phyloP scores from a whole-genome alignment of 306 rosid genomes.

The Cucurbita argyrosperma region DNA sequence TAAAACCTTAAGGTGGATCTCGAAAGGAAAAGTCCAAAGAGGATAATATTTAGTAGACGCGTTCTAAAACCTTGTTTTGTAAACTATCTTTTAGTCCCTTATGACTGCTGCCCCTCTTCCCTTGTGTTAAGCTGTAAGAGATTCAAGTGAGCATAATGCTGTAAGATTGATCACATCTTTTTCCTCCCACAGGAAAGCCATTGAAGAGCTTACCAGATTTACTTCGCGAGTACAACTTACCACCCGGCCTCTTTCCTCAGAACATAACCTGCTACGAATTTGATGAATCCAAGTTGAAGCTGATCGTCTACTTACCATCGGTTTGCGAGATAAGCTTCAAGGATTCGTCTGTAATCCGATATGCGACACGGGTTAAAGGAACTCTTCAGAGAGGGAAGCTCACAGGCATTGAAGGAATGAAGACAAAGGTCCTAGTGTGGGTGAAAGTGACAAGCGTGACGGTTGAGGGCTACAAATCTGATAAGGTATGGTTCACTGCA shows the following conservation, averaged over 20 bases:
- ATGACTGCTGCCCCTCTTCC: background rate
- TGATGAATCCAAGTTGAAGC: conserved; percentile 57
- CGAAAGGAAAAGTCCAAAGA: no score
- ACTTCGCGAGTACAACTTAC: conserved; percentile 80
- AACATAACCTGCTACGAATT: conserved; percentile 72
- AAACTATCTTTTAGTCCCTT: no score
- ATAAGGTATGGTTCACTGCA: conserved; percentile 77
- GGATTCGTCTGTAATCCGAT: conserved; percentile 68
- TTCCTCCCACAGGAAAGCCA: conserved; percentile 47
- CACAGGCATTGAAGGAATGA: conserved; percentile 77
- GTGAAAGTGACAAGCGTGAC: conserved; percentile 71
- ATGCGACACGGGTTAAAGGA: conserved; percentile 62
- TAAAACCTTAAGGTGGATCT: no score
- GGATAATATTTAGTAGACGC: no score
- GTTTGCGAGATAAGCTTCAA: conserved; percentile 73
- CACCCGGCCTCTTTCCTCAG: conserved; percentile 75
- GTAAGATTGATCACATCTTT: background rate
- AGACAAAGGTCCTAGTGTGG: conserved; percentile 84
- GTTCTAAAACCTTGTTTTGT: no score
- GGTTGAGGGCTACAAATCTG: conserved; percentile 76
- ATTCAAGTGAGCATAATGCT: background rate
- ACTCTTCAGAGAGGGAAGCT: conserved; percentile 71
- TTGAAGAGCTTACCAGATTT: conserved; percentile 68
- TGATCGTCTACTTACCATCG: conserved; percentile 73
- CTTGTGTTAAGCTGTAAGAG: background rate